Base-by-base conservation (phyloP, 83 land plant genomes). In the Isoetes engelmannii region DNA sequence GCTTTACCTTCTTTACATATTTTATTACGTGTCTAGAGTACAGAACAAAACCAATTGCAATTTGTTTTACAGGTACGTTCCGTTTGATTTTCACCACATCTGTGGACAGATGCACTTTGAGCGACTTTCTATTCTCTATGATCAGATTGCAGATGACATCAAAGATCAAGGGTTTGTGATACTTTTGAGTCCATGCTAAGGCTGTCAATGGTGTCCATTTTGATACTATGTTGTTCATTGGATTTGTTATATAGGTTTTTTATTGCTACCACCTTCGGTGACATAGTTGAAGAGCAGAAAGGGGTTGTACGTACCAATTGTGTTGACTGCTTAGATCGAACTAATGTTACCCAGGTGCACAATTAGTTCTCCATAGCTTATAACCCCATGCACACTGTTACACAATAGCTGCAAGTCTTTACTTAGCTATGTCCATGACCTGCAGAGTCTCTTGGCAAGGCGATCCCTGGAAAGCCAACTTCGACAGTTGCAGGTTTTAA, bases 261-360 rank as follows among this genome's bases (percentile, higher is more conserved):
- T 56, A 56, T 94, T 56, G 68, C 81, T 65, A 76, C 77, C 78
- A 69, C 76, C 7, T 72, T 71, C 37, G 87, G 89, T 46, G 86
- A 88, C 70, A 82, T 81, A 60, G 41, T 90, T 53, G 82, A 85
- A 74, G 82, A 81, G 74, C 99, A 94, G 65, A 78, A 58, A 61
- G 99, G 99, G 55, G 84, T 94, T 74, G 89, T 86, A 21, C 76
- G 99, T 72, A 90, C 97, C 54, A 94, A 94, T 71, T 94, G 99
- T 64, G 80, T 94, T 68, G 99, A 94, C 70, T 94, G 99, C 79
- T 74, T 94, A 45, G 99, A 94, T 76, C 90, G 99, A n/a, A 90
- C 96, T 54, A 94, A 94, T 82, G 99, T 90, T 61, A 94, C 99
- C 0, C 99, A 94, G 97, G 99, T 86, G 60, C 13, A 28, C 41